Evolutionary conservation across 305 asterid species (phyloP).

Genomic region (Stenogyne calaminthoides): DNA sequence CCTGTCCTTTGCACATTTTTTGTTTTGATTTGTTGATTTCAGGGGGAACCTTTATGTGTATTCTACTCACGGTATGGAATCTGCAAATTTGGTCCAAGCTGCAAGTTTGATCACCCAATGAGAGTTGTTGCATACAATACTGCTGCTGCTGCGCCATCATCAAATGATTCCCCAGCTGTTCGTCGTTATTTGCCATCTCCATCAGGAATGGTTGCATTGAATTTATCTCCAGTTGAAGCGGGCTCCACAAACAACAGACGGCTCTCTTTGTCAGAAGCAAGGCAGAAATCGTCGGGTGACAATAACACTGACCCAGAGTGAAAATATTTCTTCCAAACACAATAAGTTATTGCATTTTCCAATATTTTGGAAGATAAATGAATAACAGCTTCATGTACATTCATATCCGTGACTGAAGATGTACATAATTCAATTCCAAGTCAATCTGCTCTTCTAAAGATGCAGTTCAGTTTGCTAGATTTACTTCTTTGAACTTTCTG

Average conservation of each 20-base stretch:
- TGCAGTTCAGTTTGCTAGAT: slow-evolving; percentile 47
- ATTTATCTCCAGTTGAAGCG: slow-evolving; percentile 64
- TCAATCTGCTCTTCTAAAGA: slow-evolving; percentile 49
- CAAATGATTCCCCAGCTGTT: slow-evolving; percentile 58
- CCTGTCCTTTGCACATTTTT: slow-evolving; percentile 28
- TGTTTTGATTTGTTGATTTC: slow-evolving; percentile 38
- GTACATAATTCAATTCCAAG: slow-evolving; percentile 62
- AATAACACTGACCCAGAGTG: slow-evolving; percentile 78
- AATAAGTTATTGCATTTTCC: slow-evolving; percentile 44
- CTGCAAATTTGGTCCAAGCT: slow-evolving; percentile 99
- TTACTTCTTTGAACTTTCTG: slow-evolving; percentile 57
- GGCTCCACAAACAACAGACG: slow-evolving; percentile 68
- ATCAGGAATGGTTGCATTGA: slow-evolving; percentile 65
- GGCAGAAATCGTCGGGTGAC: slow-evolving; percentile 79
- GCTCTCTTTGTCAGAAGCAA: slow-evolving; percentile 66
- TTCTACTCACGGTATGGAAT: slow-evolving; percentile 97
- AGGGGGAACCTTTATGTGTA: slow-evolving; percentile 96
- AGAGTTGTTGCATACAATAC: slow-evolving; percentile 67
- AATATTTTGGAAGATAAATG: slow-evolving; percentile 55
- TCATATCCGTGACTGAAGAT: slow-evolving; percentile 67
- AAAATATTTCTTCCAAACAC: slow-evolving; percentile 47
- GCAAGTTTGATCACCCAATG: slow-evolving; percentile 99
- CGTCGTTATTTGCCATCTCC: slow-evolving; percentile 71
- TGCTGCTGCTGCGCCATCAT: slow-evolving; percentile 57
- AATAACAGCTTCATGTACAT: slow-evolving; percentile 75